Evolutionary conservation across 345 rosid genomes (phyloP).

Genomic region (Combretum micranthum): DNA sequence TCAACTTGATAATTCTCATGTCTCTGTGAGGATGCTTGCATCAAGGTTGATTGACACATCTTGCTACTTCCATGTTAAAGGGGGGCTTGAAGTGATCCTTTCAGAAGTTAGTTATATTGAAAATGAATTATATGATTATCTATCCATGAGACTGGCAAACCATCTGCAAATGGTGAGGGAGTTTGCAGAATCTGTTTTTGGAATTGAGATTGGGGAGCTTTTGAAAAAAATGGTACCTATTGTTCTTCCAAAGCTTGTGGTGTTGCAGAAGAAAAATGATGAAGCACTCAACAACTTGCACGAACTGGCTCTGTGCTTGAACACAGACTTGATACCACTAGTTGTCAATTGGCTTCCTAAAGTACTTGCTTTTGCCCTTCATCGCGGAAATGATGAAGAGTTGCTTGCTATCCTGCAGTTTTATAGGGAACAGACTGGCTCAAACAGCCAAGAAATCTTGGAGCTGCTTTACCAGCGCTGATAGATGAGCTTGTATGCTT

Average conservation of each 20-base stretch:
- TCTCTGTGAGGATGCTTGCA: constrained; percentile 58
- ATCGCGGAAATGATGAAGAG: constrained; percentile 51
- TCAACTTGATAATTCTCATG: constrained; percentile 72
- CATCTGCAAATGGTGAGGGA: constrained; percentile 67
- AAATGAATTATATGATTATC: constrained; percentile 57
- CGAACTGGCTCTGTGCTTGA: constrained; percentile 67
- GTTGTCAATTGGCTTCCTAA: constrained; percentile 88
- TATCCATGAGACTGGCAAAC: constrained; percentile 51
- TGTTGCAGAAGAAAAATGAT: constrained; percentile 59
- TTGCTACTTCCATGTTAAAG: constrained; percentile 67
- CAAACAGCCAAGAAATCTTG: constrained; percentile 77
- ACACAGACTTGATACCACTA: constrained; percentile 61
- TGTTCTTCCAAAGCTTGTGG: constrained; percentile 90
- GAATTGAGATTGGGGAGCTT: constrained; percentile 62
- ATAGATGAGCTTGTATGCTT: constrained; percentile 91
- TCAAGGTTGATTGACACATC: constrained; percentile 68
- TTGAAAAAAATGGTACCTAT: constrained; percentile 69
- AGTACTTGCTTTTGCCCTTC: constrained; percentile 90
- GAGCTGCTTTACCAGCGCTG: constrained; percentile 92
- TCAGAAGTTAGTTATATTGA: constrained; percentile 50
- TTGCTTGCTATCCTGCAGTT: constrained; percentile 69
- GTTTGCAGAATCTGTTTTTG: constrained; percentile 90
- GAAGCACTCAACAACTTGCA: constrained; percentile 47
- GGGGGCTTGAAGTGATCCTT: constrained; percentile 59
- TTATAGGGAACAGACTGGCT: constrained; percentile 73